These are phyloP conservation scores for Phytophthora fragariaefolia DNA, from an alignment of 352 stramenopile genomes.

Conservation along the genomic window DNA sequence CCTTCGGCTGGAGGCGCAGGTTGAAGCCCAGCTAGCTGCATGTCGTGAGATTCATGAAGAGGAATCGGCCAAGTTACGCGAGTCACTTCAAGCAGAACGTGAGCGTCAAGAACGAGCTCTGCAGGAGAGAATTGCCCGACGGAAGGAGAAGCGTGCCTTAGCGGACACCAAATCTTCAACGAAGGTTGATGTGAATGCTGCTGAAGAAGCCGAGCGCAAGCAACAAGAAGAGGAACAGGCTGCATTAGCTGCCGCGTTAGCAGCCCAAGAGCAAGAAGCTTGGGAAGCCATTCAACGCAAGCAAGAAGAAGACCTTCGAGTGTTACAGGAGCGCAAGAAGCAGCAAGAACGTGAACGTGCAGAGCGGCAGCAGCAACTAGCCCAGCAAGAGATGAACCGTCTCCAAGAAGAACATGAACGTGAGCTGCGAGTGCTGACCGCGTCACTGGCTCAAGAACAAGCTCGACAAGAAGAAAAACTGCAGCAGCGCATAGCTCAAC, in stretches of 20 bases:
- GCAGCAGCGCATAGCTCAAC: conserved; percentile 63
- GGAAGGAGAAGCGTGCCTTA: conserved; percentile 48
- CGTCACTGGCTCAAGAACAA: conserved; percentile 61
- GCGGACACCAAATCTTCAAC: conserved; percentile 5
- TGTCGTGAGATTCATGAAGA: conserved; percentile 38
- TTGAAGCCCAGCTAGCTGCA: conserved; percentile 39
- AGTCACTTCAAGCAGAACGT: conserved; percentile 42
- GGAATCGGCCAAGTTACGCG: conserved; percentile 35
- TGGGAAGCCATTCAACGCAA: conserved; percentile 45
- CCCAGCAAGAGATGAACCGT: conserved; percentile 60
- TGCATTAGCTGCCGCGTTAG: conserved; percentile 29
- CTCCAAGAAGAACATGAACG: conserved; percentile 65
- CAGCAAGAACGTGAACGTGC: conserved; percentile 37
- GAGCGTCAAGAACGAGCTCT: conserved; percentile 60
- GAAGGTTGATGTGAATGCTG: conserved; percentile 20
- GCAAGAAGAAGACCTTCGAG: conserved; percentile 48
- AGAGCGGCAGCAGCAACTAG: conserved; percentile 46
- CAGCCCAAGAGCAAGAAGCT: conserved; percentile 41
- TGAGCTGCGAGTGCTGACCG: conserved; percentile 53
- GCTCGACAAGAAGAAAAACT: conserved; percentile 71
- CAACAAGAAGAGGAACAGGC: conserved; percentile 43
- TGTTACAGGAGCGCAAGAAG: conserved; percentile 45
- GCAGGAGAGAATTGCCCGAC: conserved; percentile 59
- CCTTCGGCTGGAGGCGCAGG: conserved; percentile 29
- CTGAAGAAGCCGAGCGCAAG: conserved; percentile 40